Evolutionary conservation across 2,329 filamentous ascomycete genomes (phyloP), one percentile per base, ranked within the genome.

Genomic region (Pseudogymnoascus sp.): DNA sequence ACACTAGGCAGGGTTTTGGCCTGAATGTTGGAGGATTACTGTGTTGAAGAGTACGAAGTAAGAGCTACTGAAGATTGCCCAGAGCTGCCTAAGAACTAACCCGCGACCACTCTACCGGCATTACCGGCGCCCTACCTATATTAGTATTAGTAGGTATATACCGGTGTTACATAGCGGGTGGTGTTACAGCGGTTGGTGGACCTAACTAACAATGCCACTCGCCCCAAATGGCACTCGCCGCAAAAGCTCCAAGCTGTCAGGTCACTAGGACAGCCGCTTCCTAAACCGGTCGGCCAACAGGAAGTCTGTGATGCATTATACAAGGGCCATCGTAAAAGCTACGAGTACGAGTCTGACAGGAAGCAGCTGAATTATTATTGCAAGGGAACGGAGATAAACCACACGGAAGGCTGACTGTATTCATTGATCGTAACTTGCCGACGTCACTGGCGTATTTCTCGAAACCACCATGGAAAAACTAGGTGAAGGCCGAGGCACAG

Each of bases 121-220:
- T 56, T 56, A 56, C 50, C 50, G 28, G 50, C 50, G 50, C n/a
- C 50, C 50, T 33, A 56, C 16, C 25, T 56, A 56, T 56, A 56
- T 33, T 16, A 56, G 50, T 33, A 18, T 12, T 56, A 56, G 50
- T 56, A 12, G n/a, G 50, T 4, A 33, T 31, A 2, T 56, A 10
- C 50, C 50, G 25, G 47, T 5, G 47, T 50, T 28, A 25, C 44
- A 47, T 47, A n/a, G 44, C 12, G 44, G 44, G 12, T 47, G 5
- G 44, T 53, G 23, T 33, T 56, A 18, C 50, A 31, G 50, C 50
- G 50, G 50, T 33, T 31, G 10, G 50, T 33, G 50, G 50, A 28
- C 50, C 50, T 56, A 31, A 33, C 50, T 56, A 56, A 12, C n/a
- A 12, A 7, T 18, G 10, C 25, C 47, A 31, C 21, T 31, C 25